Evolutionary conservation across 306 rosid species (phyloP).

Genomic region (Quercus gilva): DNA sequence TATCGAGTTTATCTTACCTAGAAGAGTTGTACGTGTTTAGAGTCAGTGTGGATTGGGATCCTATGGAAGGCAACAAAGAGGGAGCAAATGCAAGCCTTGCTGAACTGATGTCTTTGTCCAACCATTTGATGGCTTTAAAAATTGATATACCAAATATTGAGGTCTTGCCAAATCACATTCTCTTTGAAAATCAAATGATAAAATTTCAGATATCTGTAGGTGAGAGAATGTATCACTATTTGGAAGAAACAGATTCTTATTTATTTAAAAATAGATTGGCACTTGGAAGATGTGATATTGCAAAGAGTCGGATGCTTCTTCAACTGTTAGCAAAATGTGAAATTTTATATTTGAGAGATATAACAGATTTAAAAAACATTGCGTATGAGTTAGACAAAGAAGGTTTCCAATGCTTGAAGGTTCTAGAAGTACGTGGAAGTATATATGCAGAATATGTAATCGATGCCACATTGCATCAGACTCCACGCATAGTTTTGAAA

Average conservation of each 20-base stretch:
- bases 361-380: too few species aligned
- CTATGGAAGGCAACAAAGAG: background rate
- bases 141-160: background rate
- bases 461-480: background rate
- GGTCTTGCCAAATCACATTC: background rate
- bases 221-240: too few species aligned
- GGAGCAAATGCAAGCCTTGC: background rate
- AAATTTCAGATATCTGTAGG: background rate
- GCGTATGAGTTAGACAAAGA: too few species aligned
- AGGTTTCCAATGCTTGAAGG: too few species aligned
- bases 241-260: background rate
- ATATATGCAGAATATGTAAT: constrained; percentile 5
- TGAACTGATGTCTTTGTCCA: constrained; percentile 3
- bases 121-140: constrained; percentile 22
- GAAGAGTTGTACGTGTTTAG: background rate
- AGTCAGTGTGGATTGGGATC: background rate
- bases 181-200: background rate
- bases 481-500: too few species aligned
- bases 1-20: too few species aligned
- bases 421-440: background rate
- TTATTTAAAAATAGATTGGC: constrained; percentile 13
- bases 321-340: too few species aligned
- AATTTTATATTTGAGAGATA: too few species aligned
- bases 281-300: too few species aligned
- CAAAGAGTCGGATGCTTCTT: too few species aligned